Conservation (phyloP, 225 moss, liverwort and hornwort genomes). For the Pseudoscleropodium purum region DNA sequence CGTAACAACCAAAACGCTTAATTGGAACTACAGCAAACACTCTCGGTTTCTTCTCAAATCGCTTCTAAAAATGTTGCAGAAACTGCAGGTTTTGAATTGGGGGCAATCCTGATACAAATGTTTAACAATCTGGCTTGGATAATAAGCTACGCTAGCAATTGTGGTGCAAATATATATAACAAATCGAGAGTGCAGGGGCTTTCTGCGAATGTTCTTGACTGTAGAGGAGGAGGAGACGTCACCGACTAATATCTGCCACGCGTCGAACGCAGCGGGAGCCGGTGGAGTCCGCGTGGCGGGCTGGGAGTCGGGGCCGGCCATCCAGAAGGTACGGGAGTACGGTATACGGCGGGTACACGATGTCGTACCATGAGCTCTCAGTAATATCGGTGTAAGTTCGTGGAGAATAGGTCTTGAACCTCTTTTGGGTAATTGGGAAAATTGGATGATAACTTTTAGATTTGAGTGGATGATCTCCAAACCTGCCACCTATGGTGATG, state of each 20-base stretch:
- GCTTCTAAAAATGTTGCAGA: neutral
- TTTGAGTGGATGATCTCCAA: neutral
- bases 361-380: neutral
- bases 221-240: neutral
- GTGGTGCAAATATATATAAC: neutral
- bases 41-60: neutral
- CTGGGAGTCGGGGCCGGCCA: neutral
- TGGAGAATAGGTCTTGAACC: neutral
- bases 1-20: neutral
- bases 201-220: neutral
- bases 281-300: neutral
- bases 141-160: too few species aligned
- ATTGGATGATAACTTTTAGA: neutral
- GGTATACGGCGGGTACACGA: neutral
- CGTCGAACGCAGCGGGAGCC: neutral
- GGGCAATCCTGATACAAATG: neutral
- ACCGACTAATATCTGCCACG: neutral
- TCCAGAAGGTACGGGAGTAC: neutral
- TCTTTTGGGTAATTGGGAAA: neutral
- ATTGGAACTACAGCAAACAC: neutral
- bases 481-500: neutral
- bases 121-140: neutral
- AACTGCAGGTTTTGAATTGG: neutral
- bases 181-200: neutral
- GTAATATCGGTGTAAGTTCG: neutral